Evolutionary conservation across 495 filamentous ascomycete species (phyloP).

Genomic region (Daldinia vernicosa): DNA sequence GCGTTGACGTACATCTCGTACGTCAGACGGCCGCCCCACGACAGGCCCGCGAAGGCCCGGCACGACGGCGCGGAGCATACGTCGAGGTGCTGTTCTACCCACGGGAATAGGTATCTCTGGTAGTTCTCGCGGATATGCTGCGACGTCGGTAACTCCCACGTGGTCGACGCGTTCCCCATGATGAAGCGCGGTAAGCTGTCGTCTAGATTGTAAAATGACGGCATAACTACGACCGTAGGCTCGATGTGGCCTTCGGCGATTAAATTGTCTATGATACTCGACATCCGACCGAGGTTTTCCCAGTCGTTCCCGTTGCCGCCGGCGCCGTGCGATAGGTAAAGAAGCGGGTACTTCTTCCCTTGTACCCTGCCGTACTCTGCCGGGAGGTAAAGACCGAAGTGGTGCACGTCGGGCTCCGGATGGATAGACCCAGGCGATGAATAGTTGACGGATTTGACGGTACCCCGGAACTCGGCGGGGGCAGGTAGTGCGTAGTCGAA

Average conservation of each 20-base stretch:
- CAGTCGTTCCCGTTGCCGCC: slow-evolving; percentile 43
- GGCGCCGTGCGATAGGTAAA: slow-evolving; percentile 49
- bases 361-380: slow-evolving; percentile 41
- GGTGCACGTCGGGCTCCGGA: slow-evolving; percentile 46
- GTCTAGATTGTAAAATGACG: slow-evolving; percentile 49
- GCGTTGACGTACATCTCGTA: slow-evolving; percentile 51
- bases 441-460: slow-evolving; percentile 46
- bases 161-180: slow-evolving; percentile 41
- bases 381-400: slow-evolving; percentile 46
- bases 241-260: slow-evolving; percentile 46
- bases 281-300: slow-evolving; percentile 48
- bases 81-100: slow-evolving; percentile 36
- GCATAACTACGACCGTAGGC: slow-evolving; percentile 48
- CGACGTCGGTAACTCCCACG: slow-evolving; percentile 29
- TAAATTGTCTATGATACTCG: slow-evolving; percentile 48
- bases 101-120: slow-evolving; percentile 45
- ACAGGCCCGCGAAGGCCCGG: slow-evolving; percentile 47
- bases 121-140: slow-evolving; percentile 44
- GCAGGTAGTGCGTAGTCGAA: slow-evolving; percentile 48
- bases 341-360: slow-evolving; percentile 43
- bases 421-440: slow-evolving; percentile 47
- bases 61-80: slow-evolving; percentile 42
- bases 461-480: slow-evolving; percentile 33
- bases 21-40: slow-evolving; percentile 46
- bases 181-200: slow-evolving; percentile 34